These are phyloP conservation scores for Wickerhamomyces strasburgensis DNA, from an alignment of 805 yeast species.

Conservation along the genomic window DNA sequence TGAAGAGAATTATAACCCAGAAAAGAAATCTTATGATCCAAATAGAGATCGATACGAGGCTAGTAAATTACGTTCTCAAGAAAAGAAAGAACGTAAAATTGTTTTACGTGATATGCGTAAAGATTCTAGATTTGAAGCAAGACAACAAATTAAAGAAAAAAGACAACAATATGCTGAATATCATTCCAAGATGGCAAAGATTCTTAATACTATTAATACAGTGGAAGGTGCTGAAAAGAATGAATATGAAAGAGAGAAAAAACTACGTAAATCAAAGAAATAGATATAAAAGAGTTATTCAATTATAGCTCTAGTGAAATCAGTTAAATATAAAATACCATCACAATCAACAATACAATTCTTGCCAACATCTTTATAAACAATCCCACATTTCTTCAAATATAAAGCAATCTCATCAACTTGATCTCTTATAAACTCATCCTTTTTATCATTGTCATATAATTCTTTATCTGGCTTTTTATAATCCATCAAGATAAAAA, in stretches of 20 bases:
- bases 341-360: no score
- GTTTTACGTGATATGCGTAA: constrained; percentile 86
- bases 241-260: constrained; percentile 83
- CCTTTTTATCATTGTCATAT: no score
- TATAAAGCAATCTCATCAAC: no score
- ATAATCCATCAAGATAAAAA: no score
- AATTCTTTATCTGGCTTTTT: no score
- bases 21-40: constrained; percentile 84
- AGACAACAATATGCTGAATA: constrained; percentile 70
- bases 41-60: constrained; percentile 78
- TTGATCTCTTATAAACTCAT: no score
- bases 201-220: constrained; percentile 82
- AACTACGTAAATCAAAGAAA: constrained; percentile 48
- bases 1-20: constrained; percentile 95
- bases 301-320: no score
- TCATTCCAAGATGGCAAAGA: constrained; percentile 84
- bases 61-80: constrained; percentile 72
- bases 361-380: no score
- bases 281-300: constrained; percentile 10
- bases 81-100: constrained; percentile 88
- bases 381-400: no score
- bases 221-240: constrained; percentile 95
- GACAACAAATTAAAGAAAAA: constrained; percentile 78
- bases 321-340: no score
- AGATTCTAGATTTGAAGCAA: constrained; percentile 80